Evolutionary conservation across 2,329 filamentous ascomycete genomes (phyloP), one percentile per base, ranked within the genome.

Genomic region (Gnomoniopsis smithogilvyi): DNA sequence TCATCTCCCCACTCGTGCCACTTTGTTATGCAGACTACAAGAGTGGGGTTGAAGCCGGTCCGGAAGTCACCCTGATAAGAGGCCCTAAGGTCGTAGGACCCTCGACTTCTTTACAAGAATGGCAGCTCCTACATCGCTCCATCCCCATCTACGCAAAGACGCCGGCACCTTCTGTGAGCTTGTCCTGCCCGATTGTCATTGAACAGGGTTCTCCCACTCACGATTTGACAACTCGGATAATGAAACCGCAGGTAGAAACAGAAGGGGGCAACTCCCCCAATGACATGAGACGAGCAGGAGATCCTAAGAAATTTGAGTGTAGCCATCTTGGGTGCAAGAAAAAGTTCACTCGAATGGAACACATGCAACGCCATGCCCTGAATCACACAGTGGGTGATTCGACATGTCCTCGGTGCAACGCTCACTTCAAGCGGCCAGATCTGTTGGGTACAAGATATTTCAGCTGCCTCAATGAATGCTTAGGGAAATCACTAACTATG

Each of bases 341-440:
- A 66, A 73, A 74, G 17, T 86, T 85, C 67, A 82, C 81, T 24
- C 75, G 83, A 8, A 76, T 80, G 12, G 83, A 86, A 66, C 83
- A 86, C 68, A 73, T 85, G 52, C 80, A 83, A 60, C 76, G 83
- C 15, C 83, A 86, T 69, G 74, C 78, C 22, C 71, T 85, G 54
- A 86, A 86, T 64, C 83, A 85, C 65, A 73, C 74, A n/a, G 72
- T 75, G 33, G 77, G 78, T 0, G 78, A 81, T 47, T 78, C 78
- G 61, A 85, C 82, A 3, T 88, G 85, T 65, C 70, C 78, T 52
- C 73, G 84, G 65, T 88, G 85, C 63, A 78, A 78, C 58, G 82
- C 83, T 30, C 82, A 85, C 66, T 87, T 87, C 69, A 83, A 83
- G 65, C 76, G 85, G 48, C 80, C 79, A 26, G 85, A 87, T 68